These are phyloP conservation scores for Brassica cretica DNA, from an alignment of 345 rosid genomes.

Conservation along the genomic window DNA sequence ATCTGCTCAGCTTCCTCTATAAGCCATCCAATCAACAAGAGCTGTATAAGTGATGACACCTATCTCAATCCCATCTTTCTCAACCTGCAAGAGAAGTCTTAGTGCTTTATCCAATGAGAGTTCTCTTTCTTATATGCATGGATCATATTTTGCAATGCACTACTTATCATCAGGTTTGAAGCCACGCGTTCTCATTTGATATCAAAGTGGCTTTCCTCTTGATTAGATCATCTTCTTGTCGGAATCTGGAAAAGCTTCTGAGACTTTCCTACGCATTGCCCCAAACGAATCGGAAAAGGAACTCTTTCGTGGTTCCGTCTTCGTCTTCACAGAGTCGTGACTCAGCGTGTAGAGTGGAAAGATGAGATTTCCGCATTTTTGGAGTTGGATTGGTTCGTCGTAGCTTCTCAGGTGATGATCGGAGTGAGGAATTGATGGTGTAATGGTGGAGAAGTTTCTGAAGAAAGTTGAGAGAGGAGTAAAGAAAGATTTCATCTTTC, in stretches of 20 bases:
- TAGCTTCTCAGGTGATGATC: slow-evolving; percentile 11
- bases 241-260: slow-evolving; percentile 55
- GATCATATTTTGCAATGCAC: slow-evolving; percentile 57
- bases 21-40: slow-evolving; percentile 78
- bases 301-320: slow-evolving; percentile 62
- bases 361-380: slow-evolving; percentile 35
- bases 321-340: slow-evolving; percentile 44
- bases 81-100: slow-evolving; percentile 61
- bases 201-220: slow-evolving; percentile 58
- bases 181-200: slow-evolving; percentile 57
- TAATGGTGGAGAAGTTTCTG: slow-evolving; percentile 36
- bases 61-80: slow-evolving; percentile 74
- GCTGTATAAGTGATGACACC: slow-evolving; percentile 69
- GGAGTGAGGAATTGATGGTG: slow-evolving; percentile 28
- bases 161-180: slow-evolving; percentile 58
- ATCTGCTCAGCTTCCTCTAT: slow-evolving; percentile 83
- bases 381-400: slow-evolving; percentile 12
- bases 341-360: slow-evolving; percentile 44
- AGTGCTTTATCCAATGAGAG: slow-evolving; percentile 67
- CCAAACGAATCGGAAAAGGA: slow-evolving; percentile 73
- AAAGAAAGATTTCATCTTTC: slow-evolving; percentile 14
- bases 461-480: slow-evolving; percentile 23
- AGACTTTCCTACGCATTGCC: slow-evolving; percentile 72
- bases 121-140: slow-evolving; percentile 60
- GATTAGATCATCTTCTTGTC: slow-evolving; percentile 63